phyloP scores from a whole-genome alignment of 2,329 filamentous ascomycete genomes.

The Aspergillus eucalypticola region DNA sequence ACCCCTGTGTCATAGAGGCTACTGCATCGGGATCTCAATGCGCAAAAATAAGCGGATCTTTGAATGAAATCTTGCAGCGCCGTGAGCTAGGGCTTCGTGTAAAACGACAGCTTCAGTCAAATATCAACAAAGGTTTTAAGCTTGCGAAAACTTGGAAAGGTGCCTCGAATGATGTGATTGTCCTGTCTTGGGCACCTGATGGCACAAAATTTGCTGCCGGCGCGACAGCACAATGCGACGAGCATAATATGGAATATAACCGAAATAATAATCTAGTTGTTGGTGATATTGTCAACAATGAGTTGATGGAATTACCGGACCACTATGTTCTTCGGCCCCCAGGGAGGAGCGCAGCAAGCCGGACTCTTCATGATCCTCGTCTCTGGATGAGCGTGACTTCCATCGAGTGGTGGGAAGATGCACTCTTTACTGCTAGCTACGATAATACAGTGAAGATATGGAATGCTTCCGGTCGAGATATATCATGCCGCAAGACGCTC shows the following conservation, averaged over 20 bases:
- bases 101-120: conserved; percentile 18
- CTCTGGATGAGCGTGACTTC: conserved; percentile 60
- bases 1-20: conserved; percentile 17
- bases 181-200: conserved; percentile 58
- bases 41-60: neutral
- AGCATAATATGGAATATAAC: conserved; percentile 62
- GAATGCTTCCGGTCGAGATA: conserved; percentile 39
- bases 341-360: conserved; percentile 43
- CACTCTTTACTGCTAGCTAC: conserved; percentile 57
- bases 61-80: conserved; percentile 25
- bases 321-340: conserved; percentile 51
- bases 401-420: conserved; percentile 53
- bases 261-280: conserved; percentile 58
- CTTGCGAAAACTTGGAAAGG: conserved; percentile 54
- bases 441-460: conserved; percentile 60
- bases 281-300: conserved; percentile 47
- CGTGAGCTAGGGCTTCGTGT: conserved; percentile 33
- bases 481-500: conserved; percentile 39
- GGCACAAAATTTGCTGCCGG: conserved; percentile 58
- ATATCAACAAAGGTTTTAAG: conserved; percentile 43
- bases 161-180: conserved; percentile 59
- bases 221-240: conserved; percentile 57
- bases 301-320: conserved; percentile 55
- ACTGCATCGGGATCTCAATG: neutral
- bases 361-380: conserved; percentile 50